These are phyloP conservation scores for Magnaporthiopsis rhizophila DNA, from an alignment of 2,329 filamentous ascomycete genomes.

Conservation along the genomic window DNA sequence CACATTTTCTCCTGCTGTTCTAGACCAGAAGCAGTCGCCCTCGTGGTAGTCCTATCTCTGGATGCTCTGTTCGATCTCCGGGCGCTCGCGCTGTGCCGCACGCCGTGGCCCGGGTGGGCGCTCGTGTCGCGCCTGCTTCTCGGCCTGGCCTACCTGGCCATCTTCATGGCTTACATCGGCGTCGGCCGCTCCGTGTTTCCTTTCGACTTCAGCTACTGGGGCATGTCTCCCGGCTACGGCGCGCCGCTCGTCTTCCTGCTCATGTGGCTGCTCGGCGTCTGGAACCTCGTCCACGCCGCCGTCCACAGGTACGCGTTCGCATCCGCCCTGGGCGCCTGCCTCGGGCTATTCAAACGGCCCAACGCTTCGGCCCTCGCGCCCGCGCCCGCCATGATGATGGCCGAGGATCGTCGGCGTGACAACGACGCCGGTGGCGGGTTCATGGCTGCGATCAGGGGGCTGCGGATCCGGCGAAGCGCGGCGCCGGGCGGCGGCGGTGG, in stretches of 20 bases:
- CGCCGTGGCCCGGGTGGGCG: slow-evolving; percentile 23
- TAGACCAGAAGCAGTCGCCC: slow-evolving; percentile 22
- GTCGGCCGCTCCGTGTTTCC: slow-evolving; percentile 27
- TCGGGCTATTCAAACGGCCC: neutral
- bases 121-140: slow-evolving; percentile 22
- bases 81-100: slow-evolving; percentile 23
- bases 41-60: slow-evolving; percentile 22
- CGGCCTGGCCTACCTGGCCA: slow-evolving; percentile 25
- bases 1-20: neutral
- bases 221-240: slow-evolving; percentile 19
- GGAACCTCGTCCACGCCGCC: slow-evolving; percentile 10
- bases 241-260: slow-evolving; percentile 27
- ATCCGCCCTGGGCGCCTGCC: neutral
- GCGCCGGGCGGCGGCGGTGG: too few species aligned
- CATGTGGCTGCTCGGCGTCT: slow-evolving; percentile 24
- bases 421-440: neutral
- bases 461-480: neutral
- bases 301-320: slow-evolving; percentile 9
- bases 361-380: too few species aligned
- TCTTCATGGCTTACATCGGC: slow-evolving; percentile 27
- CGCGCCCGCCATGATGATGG: neutral
- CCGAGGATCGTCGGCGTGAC: neutral
- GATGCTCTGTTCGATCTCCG: slow-evolving; percentile 29
- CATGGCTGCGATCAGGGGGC: neutral
- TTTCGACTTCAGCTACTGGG: slow-evolving; percentile 28